A percentile compares a stretch with the other conserved stretches of the same genome.
Conservation (phyloP, 1,284 basidiomycete genomes). For the Marasmius fiardii region DNA sequence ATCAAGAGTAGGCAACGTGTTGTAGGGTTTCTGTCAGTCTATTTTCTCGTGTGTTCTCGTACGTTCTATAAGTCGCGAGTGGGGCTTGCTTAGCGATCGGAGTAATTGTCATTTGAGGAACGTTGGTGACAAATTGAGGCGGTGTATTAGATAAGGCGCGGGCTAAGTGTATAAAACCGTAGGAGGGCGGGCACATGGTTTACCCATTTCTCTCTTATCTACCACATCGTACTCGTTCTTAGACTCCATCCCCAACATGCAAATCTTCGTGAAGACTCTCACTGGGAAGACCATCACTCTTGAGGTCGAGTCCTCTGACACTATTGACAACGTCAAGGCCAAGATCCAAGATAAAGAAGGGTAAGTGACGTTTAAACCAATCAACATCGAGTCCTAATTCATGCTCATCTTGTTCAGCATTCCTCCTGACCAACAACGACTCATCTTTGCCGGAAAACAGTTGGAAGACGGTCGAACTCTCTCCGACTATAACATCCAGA, state of each 20-base stretch:
- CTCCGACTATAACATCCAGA: conserved; percentile 81
- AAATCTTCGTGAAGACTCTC: conserved; percentile 85
- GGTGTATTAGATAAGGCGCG: conserved; percentile 1
- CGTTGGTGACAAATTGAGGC: neutral
- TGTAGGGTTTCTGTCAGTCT: neutral
- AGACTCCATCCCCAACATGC: conserved; percentile 44
- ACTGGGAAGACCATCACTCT: conserved; percentile 92
- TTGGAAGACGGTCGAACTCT: conserved; percentile 79
- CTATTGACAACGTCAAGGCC: conserved; percentile 81
- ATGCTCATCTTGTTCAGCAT: conserved; percentile 25
- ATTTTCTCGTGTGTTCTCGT: neutral
- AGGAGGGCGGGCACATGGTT: neutral
- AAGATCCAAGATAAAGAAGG: conserved; percentile 84
- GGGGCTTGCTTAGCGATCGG: neutral
- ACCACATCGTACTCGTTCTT: neutral
- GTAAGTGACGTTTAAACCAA: conserved; percentile 21
- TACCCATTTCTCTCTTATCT: neutral
- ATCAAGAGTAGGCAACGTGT: neutral
- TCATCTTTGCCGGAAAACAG: conserved; percentile 90
- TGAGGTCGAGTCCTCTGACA: conserved; percentile 84
- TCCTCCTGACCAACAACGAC: conserved; percentile 55
- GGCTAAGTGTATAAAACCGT: neutral
- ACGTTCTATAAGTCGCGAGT: neutral
- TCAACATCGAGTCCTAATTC: neutral
- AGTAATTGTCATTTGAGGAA: too few species aligned